phyloP scores from a whole-genome alignment of 2,329 filamentous ascomycete species.

The Monilinia aucupariae region DNA sequence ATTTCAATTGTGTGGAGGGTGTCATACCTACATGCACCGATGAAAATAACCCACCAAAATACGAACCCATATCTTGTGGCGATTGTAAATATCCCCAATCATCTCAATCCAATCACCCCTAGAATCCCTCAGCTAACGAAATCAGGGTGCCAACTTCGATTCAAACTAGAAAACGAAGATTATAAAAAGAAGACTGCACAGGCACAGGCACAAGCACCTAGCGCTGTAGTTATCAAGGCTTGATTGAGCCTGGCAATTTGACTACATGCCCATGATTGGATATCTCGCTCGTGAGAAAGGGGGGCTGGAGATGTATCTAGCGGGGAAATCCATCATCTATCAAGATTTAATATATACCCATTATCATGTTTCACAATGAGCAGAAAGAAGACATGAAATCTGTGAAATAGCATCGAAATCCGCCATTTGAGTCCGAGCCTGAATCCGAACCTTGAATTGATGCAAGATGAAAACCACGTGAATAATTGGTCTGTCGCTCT shows the following conservation, averaged over 20 bases:
- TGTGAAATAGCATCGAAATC: no score
- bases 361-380: no score
- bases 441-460: no score
- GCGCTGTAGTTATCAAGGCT: conserved; percentile 27
- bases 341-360: no score
- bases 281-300: no score
- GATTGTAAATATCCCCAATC: conserved; percentile 35
- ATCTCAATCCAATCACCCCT: not conserved
- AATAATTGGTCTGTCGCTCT: no score
- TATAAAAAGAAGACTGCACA: conserved; percentile 25
- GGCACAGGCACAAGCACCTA: conserved; percentile 25
- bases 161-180: conserved; percentile 29
- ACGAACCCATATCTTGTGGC: conserved; percentile 48
- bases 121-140: not conserved
- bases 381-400: no score
- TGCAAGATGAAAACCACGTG: no score
- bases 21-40: conserved; percentile 45
- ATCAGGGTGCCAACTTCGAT: conserved; percentile 33
- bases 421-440: no score
- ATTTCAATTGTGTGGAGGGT: conserved; percentile 46
- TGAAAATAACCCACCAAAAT: conserved; percentile 43
- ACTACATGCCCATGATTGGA: no score
- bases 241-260: not conserved
- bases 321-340: no score
- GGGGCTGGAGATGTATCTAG: no score